Evolutionary conservation across 257 asterid species (phyloP), one percentile per base, ranked within the genome.

Genomic region (Fraxinus anomala): DNA sequence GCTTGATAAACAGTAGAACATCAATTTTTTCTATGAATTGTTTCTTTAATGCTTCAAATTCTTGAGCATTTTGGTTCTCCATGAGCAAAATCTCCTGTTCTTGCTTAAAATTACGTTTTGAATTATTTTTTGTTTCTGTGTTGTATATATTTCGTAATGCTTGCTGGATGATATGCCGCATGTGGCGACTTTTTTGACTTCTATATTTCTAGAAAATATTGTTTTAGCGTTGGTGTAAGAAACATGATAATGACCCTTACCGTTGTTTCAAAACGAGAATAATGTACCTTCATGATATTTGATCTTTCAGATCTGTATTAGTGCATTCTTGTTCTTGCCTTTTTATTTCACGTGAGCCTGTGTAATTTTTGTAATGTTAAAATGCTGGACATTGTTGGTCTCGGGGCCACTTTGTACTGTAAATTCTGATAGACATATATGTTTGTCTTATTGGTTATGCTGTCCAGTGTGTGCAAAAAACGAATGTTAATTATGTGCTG

Each of bases 401-500:
- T 6, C 31, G 3, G 24, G 44, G 47, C 73, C 33, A 34, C 34
- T 71, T 51, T 75, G 59, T 65, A 49, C 34, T 76, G 11, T 76
- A 9, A 51, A 49, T 65, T 70, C 51, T 72, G 26, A 56, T 56
- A 56, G 30, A 59, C 30, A 8, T 10, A 56, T 56, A 31, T 31
- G 28, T 9, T 59, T n/a, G 28, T 59, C 3, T 59, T 9, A 59
- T 59, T 59, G 67, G 30, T 59, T 21, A 59, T 59, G 28, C 30
- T 59, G 14, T 59, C 28, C 12, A 59, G 23, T 59, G 3, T 59
- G 21, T 59, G 13, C 12, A 21, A 59, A 59, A 59, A 54, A 31
- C 2, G 26, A 59, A 59, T 59, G 28, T 59, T 21, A n/a, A 19
- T 7, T 66, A 24, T 66, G 5, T 23, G 30, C 44, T 36, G 7